Evolutionary conservation across 176 grass and related monocot species (phyloP).

Genomic region (Carex pumila): DNA sequence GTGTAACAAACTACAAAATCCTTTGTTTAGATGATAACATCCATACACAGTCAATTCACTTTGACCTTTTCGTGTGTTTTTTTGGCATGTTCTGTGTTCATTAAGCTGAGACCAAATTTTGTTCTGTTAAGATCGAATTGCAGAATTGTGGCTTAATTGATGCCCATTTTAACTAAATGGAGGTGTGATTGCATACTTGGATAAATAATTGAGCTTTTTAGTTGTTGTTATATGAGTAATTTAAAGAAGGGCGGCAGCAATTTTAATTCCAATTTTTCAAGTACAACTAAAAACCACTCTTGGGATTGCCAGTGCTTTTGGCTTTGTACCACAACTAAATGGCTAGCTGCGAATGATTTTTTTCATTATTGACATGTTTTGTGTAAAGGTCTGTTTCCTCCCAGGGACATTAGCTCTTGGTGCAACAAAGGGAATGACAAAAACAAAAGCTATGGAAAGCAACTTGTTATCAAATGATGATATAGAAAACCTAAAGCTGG

Average conservation of each 20-base stretch:
- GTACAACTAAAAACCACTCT: background rate
- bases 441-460: constrained; percentile 67
- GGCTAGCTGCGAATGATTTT: background rate
- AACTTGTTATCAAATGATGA: constrained; percentile 67
- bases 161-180: background rate
- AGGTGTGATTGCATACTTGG: background rate
- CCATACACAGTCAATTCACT: background rate
- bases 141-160: background rate
- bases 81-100: background rate
- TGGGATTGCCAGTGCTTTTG: background rate
- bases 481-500: constrained; percentile 84
- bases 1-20: background rate
- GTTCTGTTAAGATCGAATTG: background rate
- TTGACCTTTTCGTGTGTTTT: background rate
- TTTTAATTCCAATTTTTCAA: background rate
- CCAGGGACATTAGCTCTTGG: constrained; percentile 89
- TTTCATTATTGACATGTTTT: constrained; percentile 9
- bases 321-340: constrained; percentile 14
- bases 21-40: background rate
- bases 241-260: background rate
- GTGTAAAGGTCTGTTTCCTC: constrained; percentile 90
- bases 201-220: background rate
- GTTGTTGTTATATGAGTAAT: background rate
- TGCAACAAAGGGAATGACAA: constrained; percentile 91
- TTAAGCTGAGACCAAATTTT: background rate